Base-by-base conservation (phyloP, 1,139 yeast species). In the Sugiyamaella grinbergsii region DNA sequence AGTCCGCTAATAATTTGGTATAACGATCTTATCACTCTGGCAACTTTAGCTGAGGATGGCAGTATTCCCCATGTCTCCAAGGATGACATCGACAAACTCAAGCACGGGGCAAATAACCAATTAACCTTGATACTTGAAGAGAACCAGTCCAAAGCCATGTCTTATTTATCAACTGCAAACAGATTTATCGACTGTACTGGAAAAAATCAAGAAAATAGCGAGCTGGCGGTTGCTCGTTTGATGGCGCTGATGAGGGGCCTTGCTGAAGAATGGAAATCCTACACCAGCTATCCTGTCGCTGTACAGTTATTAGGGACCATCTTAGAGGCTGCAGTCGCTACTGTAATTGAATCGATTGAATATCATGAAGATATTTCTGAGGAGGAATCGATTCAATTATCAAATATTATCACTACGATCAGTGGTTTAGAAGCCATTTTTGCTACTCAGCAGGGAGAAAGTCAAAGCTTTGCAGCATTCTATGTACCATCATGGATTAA, bases 401-500 rank as follows among this genome's bases (percentile, higher is more conserved):
- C 68, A 11, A 52, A 55, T 26, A 52, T 63, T 11, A 59, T 65
- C n/a, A 48, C 58, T 16, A 57, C 57, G 10, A 54, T 68, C 10
- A 51, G 54, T 16, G 52, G 52, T 1, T 52, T 66, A 3, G 68
- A 61, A 18, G 59, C 58, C 24, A 52, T 62, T 34, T 65, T 67
- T 46, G 47, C 22, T 34, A 49, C 28, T 11, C 31, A 34, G 20
- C 41, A 33, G 16, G n/a, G 28, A 18, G 53, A 46, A 43, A 23
- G 36, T 38, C 51, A 51, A 10, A 50, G 61, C 28, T 47, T 58
- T 37, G 63, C 69, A n/a, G 65, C 65, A 3, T 58, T 54, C 22
- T 59, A 64, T 39, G 71, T 69, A 4, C 71, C 73, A 4, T 64
- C 70, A 4, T 70, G 74, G 74, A 62, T 68, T 56, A 71, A 71